Percentiles rank a stretch among this genome's conserved stretches.
Conservation (phyloP, 2,329 filamentous ascomycete genomes). For the Scleromitrula shiraiana region DNA sequence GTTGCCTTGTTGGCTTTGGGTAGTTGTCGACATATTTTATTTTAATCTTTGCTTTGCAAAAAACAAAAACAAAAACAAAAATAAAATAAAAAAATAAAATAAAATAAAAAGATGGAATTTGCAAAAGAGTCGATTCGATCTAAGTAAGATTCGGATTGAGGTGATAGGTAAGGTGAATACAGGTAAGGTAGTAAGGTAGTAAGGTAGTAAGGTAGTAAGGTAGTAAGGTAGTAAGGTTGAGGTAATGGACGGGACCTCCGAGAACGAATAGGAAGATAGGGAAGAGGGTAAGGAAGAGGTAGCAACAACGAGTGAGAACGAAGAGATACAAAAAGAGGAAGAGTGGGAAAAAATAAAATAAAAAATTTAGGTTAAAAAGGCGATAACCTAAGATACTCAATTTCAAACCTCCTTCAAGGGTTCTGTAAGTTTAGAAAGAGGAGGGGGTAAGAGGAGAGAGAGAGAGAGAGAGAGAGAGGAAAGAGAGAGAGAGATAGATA, state of each 20-base stretch:
- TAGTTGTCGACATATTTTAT: conserved; percentile 51
- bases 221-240: no score
- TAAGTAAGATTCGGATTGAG: conserved; percentile 17
- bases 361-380: neutral
- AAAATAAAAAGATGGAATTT: conserved; percentile 53
- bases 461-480: no score
- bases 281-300: conserved; percentile 44
- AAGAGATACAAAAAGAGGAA: conserved; percentile 24
- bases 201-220: no score
- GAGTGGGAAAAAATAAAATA: no score
- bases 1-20: conserved; percentile 52
- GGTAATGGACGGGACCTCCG: conserved; percentile 36
- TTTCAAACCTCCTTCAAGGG: neutral
- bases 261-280: conserved; percentile 56
- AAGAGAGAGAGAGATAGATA: no score
- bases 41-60: no score
- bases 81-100: no score
- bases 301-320: conserved; percentile 28
- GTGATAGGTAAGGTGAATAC: conserved; percentile 41
- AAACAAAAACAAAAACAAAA: no score
- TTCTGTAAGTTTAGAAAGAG: neutral
- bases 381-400: neutral
- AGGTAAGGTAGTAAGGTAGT: no score
- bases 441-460: no score
- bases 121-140: neutral